Conservation (phyloP, 768 basidiomycete species). For the Epithele typhae region DNA sequence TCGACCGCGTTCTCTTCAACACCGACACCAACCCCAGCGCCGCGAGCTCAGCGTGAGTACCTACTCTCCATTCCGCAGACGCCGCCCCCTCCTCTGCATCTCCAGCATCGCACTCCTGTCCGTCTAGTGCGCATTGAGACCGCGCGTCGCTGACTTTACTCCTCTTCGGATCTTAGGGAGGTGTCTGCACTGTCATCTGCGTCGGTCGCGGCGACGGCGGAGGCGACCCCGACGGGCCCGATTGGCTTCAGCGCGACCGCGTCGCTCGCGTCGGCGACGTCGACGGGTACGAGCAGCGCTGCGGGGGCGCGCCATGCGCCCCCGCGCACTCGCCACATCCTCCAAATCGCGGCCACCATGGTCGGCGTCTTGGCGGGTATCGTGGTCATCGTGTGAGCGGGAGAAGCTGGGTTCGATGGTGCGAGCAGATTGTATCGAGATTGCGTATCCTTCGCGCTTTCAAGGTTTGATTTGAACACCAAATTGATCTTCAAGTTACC, state of each 20-base stretch:
- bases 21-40: conserved; percentile 35
- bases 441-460: too few species aligned
- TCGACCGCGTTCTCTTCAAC: conserved; percentile 51
- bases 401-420: too few species aligned
- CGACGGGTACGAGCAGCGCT: too few species aligned
- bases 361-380: too few species aligned
- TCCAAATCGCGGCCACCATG: too few species aligned
- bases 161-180: neutral
- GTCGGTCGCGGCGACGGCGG: conserved; percentile 38
- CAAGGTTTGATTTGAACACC: too few species aligned
- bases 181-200: conserved; percentile 36
- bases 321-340: too few species aligned
- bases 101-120: neutral
- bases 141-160: neutral
- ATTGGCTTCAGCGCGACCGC: conserved; percentile 29
- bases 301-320: too few species aligned
- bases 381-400: too few species aligned
- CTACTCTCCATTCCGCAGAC: neutral
- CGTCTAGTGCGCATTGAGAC: neutral
- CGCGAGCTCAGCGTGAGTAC: conserved; percentile 52
- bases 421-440: too few species aligned
- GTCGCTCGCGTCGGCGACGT: conserved; percentile 1
- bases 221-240: conserved; percentile 37
- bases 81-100: neutral
- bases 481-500: too few species aligned